These are phyloP conservation scores for Gossypium trilobum DNA, from an alignment of 441 rosid species.

Conservation along the genomic window DNA sequence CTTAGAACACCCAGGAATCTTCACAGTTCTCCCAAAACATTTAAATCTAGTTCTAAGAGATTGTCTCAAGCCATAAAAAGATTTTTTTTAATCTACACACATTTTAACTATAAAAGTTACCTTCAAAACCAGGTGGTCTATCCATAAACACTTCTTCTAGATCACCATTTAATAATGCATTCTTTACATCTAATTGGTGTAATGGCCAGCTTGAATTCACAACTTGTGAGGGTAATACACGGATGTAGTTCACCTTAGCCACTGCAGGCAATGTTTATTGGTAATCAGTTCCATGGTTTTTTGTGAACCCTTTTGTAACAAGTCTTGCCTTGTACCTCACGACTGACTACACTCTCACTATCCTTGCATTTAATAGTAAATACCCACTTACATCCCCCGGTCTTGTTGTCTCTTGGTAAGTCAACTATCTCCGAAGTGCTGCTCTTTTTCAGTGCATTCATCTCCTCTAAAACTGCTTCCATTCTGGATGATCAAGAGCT, in stretches of 20 bases:
- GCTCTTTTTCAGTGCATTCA: not conserved
- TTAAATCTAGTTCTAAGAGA: not conserved
- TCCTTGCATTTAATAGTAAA: not conserved
- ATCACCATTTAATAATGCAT: not conserved
- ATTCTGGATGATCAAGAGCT: slow-evolving; percentile 1
- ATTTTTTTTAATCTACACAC: not conserved
- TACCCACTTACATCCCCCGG: not conserved
- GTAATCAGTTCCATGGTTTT: not conserved
- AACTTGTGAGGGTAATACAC: not conserved
- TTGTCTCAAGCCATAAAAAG: not conserved
- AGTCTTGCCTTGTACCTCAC: not conserved
- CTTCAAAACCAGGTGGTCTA: not conserved
- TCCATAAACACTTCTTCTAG: not conserved
- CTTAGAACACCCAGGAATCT: not conserved
- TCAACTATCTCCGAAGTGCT: not conserved
- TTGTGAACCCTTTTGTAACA: not conserved
- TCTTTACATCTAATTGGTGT: not conserved
- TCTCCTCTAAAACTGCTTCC: not conserved
- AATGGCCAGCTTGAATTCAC: not conserved
- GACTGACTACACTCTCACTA: not conserved
- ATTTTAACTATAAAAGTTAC: not conserved
- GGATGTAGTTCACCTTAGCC: not conserved
- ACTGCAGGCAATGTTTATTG: not conserved
- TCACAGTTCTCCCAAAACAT: not conserved
- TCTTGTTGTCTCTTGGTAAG: not conserved